Conservation (phyloP, 148 eudicot genomes). For the Persicaria maculosa region DNA sequence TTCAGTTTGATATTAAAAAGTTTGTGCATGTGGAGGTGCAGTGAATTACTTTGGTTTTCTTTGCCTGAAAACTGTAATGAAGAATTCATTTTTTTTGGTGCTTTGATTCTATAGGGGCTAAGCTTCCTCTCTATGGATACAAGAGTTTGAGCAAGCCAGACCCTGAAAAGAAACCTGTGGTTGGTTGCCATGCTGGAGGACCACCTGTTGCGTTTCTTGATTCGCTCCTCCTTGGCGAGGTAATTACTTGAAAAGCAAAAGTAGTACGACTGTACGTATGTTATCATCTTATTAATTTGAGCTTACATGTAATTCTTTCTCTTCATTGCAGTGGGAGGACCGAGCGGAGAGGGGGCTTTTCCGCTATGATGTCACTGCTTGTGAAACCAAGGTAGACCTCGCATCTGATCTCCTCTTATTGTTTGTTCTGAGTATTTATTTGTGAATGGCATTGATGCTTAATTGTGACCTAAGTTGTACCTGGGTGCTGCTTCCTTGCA, state of each 20-base stretch:
- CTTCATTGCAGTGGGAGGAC: constrained; percentile 49
- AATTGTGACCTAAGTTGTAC: neutral
- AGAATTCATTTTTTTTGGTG: neutral
- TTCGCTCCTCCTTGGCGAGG: constrained; percentile 93
- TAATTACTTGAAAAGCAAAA: constrained; percentile 18
- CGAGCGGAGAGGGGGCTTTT: constrained; percentile 38
- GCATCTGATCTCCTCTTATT: neutral
- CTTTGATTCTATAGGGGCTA: constrained; percentile 29
- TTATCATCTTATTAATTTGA: neutral
- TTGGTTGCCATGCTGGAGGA: constrained; percentile 32
- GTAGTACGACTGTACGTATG: neutral
- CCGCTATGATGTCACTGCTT: constrained; percentile 51
- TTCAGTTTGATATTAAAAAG: neutral
- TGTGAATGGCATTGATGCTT: neutral
- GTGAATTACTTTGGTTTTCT: neutral
- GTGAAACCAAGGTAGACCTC: constrained; percentile 47
- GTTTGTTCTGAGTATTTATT: neutral
- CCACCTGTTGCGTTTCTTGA: constrained; percentile 82
- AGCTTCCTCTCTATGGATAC: constrained; percentile 68
- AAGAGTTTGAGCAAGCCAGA: constrained; percentile 26
- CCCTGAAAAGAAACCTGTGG: constrained; percentile 25
- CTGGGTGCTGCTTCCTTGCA: neutral
- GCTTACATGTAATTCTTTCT: constrained; percentile 20
- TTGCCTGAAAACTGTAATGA: neutral
- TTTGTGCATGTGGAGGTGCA: neutral